phyloP scores from a whole-genome alignment of 192 early-diverging fungal species.

The Podila clonocystis region DNA sequence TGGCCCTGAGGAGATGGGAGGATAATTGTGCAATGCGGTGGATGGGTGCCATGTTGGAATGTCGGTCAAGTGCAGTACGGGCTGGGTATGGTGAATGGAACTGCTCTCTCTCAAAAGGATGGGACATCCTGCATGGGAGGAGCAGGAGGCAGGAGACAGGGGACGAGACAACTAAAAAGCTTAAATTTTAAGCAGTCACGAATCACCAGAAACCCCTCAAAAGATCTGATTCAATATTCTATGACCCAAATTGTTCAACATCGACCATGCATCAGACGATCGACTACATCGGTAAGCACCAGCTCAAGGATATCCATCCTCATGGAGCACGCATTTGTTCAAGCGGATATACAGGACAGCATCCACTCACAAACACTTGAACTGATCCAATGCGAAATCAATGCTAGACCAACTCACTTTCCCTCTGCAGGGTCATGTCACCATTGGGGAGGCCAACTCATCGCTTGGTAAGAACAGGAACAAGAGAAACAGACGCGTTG shows the following conservation, averaged over 20 bases:
- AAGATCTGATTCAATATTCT: no score
- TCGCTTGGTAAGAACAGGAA: conserved; percentile 18
- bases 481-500: background rate
- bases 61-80: background rate
- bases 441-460: conserved; percentile 37
- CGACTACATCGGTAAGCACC: conserved; percentile 1
- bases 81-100: background rate
- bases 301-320: background rate
- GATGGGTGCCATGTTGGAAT: conserved; percentile 23
- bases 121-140: no score
- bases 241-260: no score
- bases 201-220: no score
- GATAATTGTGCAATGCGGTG: conserved; percentile 32
- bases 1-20: conserved; percentile 12
- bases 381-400: background rate
- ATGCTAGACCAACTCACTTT: conserved; percentile 19
- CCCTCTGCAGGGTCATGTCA: conserved; percentile 33
- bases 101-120: background rate
- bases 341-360: background rate
- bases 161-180: no score
- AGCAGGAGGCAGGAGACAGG: no score
- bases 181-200: no score
- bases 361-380: background rate
- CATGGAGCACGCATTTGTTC: background rate
- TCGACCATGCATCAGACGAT: conserved; percentile 6